These are phyloP conservation scores for Geoglossum cookeanum DNA, from an alignment of 2,329 filamentous ascomycete species.

Conservation along the genomic window DNA sequence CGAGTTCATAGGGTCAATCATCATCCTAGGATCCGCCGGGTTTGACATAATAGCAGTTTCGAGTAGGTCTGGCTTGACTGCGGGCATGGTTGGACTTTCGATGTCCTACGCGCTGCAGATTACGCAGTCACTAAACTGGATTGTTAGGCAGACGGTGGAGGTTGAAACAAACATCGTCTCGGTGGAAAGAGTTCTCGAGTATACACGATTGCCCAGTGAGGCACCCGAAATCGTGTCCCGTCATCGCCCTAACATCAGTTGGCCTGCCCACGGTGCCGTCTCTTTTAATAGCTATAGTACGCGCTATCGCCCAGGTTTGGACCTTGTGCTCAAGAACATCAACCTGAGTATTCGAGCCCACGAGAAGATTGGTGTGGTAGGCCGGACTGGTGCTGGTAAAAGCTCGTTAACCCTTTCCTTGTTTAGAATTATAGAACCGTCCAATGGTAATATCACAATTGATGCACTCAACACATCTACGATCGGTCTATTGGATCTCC, in stretches of 20 bases:
- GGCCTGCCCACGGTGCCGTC: constrained; percentile 78
- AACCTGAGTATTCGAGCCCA: constrained; percentile 82
- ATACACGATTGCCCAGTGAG: constrained; percentile 77
- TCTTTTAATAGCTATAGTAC: constrained; percentile 89
- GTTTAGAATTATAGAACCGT: constrained; percentile 88
- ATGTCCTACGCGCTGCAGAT: constrained; percentile 98
- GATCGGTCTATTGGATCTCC: constrained; percentile 77
- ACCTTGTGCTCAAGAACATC: constrained; percentile 84
- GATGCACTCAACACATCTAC: constrained; percentile 75
- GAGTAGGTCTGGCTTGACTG: constrained; percentile 39
- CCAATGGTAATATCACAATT: constrained; percentile 67
- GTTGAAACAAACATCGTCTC: constrained; percentile 99
- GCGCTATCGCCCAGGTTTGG: constrained; percentile 73
- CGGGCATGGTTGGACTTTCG: constrained; percentile 70
- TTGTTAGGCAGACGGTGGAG: constrained; percentile 93
- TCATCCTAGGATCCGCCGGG: constrained; percentile 73
- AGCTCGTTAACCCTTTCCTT: constrained; percentile 80
- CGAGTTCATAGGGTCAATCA: constrained; percentile 85
- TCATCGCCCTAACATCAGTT: constrained; percentile 69
- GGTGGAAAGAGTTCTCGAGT: constrained; percentile 92
- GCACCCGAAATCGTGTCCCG: constrained; percentile 85
- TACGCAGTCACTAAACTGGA: constrained; percentile 95
- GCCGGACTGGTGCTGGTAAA: constrained; percentile 89
- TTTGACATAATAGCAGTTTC: constrained; percentile 68
- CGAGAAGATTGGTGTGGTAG: constrained; percentile 96